Percentiles rank a stretch among this genome's conserved stretches.
Conservation (phyloP, 2,329 filamentous ascomycete genomes). For the Nemania abortiva region DNA sequence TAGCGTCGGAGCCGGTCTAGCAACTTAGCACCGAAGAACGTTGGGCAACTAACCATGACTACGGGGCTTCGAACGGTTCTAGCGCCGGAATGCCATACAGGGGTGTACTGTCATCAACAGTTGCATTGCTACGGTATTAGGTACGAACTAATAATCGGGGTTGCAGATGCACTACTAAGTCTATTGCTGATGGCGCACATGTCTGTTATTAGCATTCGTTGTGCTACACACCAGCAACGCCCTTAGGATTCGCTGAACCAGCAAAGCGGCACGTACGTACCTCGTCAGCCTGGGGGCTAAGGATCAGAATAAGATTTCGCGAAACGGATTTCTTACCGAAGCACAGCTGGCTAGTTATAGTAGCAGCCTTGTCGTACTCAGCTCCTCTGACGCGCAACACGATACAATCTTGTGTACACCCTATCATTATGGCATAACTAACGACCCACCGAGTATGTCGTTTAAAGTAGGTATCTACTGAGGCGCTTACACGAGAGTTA, state of each 20-base stretch:
- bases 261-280: conserved; percentile 7
- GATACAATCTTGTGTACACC: neutral
- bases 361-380: neutral
- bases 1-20: neutral
- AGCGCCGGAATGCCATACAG: neutral
- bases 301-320: conserved; percentile 3
- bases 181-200: neutral
- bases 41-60: conserved; percentile 10
- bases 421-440: neutral
- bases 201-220: neutral
- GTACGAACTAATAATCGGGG: conserved; percentile 10
- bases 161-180: neutral
- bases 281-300: conserved; percentile 12
- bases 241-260: neutral
- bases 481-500: neutral
- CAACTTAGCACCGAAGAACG: neutral
- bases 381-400: neutral
- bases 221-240: neutral
- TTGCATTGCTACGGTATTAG: conserved; percentile 6
- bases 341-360: conserved; percentile 10
- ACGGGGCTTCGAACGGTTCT: conserved; percentile 14
- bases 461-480: neutral
- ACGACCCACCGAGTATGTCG: neutral
- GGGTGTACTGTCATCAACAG: conserved; percentile 10
- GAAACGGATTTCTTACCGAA: conserved; percentile 24